Percentiles rank a stretch among this genome's conserved stretches.
Conservation (phyloP, 2,329 filamentous ascomycete species). For the Aspergillus sp. region DNA sequence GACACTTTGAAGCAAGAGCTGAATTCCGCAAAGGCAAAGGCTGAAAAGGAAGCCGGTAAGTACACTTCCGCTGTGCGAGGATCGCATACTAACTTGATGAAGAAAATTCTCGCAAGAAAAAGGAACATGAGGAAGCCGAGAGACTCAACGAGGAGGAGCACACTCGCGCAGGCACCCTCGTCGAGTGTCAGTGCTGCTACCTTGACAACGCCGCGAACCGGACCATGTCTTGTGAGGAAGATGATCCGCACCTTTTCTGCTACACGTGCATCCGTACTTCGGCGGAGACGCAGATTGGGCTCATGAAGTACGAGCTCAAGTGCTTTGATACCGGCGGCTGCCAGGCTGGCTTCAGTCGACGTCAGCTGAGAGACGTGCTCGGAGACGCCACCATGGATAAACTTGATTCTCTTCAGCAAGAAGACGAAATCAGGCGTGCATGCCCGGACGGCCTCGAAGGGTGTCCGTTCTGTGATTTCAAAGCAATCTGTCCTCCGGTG, state of each 20-base stretch:
- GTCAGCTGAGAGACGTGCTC: slow-evolving; percentile 50
- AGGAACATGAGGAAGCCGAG: slow-evolving; percentile 18
- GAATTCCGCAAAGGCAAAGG: slow-evolving; percentile 18
- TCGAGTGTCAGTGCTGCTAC: slow-evolving; percentile 68
- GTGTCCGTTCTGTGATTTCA: slow-evolving; percentile 77
- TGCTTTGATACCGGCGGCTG: slow-evolving; percentile 67
- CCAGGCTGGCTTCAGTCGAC: slow-evolving; percentile 47
- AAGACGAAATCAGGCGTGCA: slow-evolving; percentile 58
- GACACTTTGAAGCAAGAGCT: slow-evolving; percentile 14
- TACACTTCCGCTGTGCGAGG: slow-evolving; percentile 1
- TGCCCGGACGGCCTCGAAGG: slow-evolving; percentile 61
- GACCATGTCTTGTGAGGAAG: slow-evolving; percentile 58
- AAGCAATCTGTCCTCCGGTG: slow-evolving; percentile 60
- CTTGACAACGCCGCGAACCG: slow-evolving; percentile 56
- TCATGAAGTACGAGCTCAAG: slow-evolving; percentile 55
- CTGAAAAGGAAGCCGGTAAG: slow-evolving; percentile 13
- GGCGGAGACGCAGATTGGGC: slow-evolving; percentile 60
- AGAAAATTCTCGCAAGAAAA: slow-evolving; percentile 10
- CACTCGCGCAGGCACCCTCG: slow-evolving; percentile 42
- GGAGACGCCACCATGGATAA: slow-evolving; percentile 50
- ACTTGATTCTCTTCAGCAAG: slow-evolving; percentile 62
- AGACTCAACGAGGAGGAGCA: slow-evolving; percentile 28
- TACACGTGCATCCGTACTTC: slow-evolving; percentile 53
- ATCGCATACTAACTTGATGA: slow-evolving; percentile 1
- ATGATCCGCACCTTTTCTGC: slow-evolving; percentile 59